phyloP scores from a whole-genome alignment of 768 basidiomycete genomes.

The Agaricus subrufescens region DNA sequence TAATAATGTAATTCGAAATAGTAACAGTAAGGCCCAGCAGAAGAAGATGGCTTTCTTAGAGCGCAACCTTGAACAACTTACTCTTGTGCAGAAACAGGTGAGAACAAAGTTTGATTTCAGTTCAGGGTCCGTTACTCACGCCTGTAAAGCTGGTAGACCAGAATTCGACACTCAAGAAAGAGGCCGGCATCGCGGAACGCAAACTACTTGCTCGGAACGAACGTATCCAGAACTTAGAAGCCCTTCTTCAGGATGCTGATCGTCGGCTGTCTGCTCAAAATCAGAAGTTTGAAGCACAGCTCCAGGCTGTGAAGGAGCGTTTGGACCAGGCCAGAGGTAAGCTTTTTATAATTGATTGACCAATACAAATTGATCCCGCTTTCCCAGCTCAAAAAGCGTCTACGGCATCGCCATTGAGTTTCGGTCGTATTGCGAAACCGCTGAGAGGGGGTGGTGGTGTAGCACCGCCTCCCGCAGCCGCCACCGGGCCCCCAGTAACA shows the following conservation, averaged over 20 bases:
- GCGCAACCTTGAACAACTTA: slow-evolving; percentile 92
- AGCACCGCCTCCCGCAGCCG: slow-evolving; percentile 29
- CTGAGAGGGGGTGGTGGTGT: slow-evolving; percentile 88
- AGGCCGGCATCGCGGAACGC: slow-evolving; percentile 93
- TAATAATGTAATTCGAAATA: slow-evolving; percentile 96
- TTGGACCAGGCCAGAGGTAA: slow-evolving; percentile 90
- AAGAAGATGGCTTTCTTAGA: slow-evolving; percentile 99
- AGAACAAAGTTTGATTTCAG: slow-evolving; percentile 14
- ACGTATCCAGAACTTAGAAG: slow-evolving; percentile 95
- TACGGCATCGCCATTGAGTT: slow-evolving; percentile 66
- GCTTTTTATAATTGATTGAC: slow-evolving; percentile 16
- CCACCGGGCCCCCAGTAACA: slow-evolving; percentile 36
- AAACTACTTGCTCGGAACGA: slow-evolving; percentile 96
- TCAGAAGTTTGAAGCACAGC: slow-evolving; percentile 91
- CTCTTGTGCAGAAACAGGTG: slow-evolving; percentile 95
- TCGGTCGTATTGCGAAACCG: slow-evolving; percentile 96
- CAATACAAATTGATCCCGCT: slow-evolving; percentile 3
- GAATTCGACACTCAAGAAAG: slow-evolving; percentile 95
- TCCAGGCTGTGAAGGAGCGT: slow-evolving; percentile 88
- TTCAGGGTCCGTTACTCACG: slow-evolving; percentile 11
- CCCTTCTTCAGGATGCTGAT: slow-evolving; percentile 89
- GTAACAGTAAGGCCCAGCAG: slow-evolving; percentile 97
- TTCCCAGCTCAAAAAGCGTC: slow-evolving; percentile 71
- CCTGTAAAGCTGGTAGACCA: slow-evolving; percentile 87
- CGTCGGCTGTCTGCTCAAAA: slow-evolving; percentile 89